Evolutionary conservation across 495 filamentous ascomycete species (phyloP).

Genomic region (Poronia punctata): DNA sequence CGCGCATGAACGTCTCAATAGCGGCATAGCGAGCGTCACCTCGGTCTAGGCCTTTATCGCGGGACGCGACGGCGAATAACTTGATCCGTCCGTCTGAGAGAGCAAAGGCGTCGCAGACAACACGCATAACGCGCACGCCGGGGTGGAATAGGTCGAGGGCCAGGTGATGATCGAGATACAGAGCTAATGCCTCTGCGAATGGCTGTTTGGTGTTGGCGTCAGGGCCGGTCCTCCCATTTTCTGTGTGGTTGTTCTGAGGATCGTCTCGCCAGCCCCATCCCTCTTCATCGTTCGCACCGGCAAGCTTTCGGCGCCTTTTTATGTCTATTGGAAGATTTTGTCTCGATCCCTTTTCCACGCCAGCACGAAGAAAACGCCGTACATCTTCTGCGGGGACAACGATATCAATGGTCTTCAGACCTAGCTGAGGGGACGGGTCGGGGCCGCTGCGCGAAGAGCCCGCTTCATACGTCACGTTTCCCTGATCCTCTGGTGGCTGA

Average conservation of each 20-base stretch:
- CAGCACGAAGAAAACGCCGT: constrained; percentile 21
- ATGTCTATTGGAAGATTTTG: constrained; percentile 7
- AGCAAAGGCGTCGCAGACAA: constrained; percentile 40
- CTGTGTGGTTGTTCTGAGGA: neutral
- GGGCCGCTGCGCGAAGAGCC: no score
- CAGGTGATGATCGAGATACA: constrained; percentile 33
- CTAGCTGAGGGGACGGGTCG: constrained; percentile 14
- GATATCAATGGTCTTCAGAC: constrained; percentile 36
- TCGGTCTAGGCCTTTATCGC: neutral
- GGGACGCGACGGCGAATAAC: constrained; percentile 23
- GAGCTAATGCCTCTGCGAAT: constrained; percentile 36
- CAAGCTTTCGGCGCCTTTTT: constrained; percentile 29
- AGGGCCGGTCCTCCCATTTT: no score
- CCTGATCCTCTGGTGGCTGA: constrained; percentile 11
- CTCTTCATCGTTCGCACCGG: constrained; percentile 34
- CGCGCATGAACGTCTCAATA: constrained; percentile 15
- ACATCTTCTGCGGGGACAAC: constrained; percentile 32
- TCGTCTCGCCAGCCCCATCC: constrained; percentile 36
- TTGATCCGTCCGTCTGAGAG: constrained; percentile 38
- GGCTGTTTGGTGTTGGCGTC: constrained; percentile 19
- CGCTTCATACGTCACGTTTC: constrained; percentile 1
- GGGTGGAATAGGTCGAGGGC: constrained; percentile 40
- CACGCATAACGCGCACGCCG: constrained; percentile 32
- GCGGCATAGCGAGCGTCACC: constrained; percentile 1
- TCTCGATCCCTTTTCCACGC: constrained; percentile 3